A percentile compares a stretch with the other conserved stretches of the same genome.
phyloP scores from a whole-genome alignment of 2,329 filamentous ascomycete species.

The Diplocarpon mali region DNA sequence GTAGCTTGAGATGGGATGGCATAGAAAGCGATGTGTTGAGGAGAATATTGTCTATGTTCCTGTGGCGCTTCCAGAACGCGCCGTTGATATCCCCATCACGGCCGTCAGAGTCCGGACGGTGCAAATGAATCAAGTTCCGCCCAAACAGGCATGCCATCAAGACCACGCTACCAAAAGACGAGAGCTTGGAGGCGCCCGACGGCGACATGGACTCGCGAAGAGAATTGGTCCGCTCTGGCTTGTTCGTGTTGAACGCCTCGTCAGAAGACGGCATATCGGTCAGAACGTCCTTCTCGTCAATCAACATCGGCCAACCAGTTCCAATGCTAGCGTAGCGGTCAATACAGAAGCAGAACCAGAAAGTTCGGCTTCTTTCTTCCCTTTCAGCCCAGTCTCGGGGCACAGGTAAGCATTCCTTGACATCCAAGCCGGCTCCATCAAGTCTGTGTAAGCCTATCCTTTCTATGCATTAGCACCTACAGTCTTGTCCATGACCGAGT shows the following conservation, averaged over 20 bases:
- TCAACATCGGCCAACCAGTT: constrained; percentile 91
- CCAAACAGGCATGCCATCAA: constrained; percentile 86
- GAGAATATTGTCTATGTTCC: constrained; percentile 79
- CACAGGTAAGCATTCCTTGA: constrained; percentile 81
- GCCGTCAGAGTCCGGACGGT: constrained; percentile 73
- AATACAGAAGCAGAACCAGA: constrained; percentile 87
- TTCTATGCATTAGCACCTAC: constrained; percentile 37
- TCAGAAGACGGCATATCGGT: constrained; percentile 78
- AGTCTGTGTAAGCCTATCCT: constrained; percentile 89
- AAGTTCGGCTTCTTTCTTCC: constrained; percentile 83
- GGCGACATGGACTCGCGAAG: constrained; percentile 60
- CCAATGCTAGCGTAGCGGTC: constrained; percentile 93
- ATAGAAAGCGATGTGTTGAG: constrained; percentile 77
- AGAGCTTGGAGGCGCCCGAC: constrained; percentile 61
- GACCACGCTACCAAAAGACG: constrained; percentile 68
- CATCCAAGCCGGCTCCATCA: constrained; percentile 72
- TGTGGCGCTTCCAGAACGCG: constrained; percentile 90
- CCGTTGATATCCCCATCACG: constrained; percentile 81
- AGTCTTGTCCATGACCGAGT: constrained; percentile 30
- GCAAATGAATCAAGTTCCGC: constrained; percentile 80
- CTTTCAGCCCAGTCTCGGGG: constrained; percentile 88
- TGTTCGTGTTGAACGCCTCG: constrained; percentile 73
- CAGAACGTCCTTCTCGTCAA: constrained; percentile 85
- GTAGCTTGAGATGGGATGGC: constrained; percentile 71
- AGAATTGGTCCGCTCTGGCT: constrained; percentile 58